These are phyloP conservation scores for Debaryomyces tyrocola DNA, from an alignment of 805 yeast species.

Conservation along the genomic window DNA sequence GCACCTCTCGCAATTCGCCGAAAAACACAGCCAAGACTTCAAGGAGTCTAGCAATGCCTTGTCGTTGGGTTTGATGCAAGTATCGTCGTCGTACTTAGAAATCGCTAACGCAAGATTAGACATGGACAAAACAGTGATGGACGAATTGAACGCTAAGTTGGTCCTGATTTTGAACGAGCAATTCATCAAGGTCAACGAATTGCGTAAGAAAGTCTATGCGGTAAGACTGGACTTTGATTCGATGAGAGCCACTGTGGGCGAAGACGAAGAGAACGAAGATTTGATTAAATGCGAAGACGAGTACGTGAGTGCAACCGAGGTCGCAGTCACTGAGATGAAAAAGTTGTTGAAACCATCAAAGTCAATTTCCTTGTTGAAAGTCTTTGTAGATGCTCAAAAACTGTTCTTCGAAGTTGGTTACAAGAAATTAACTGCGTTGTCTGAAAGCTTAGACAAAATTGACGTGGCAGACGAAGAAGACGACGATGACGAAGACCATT, in stretches of 20 bases:
- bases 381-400: conserved; percentile 69
- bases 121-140: conserved; percentile 64
- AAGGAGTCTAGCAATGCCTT: conserved; percentile 49
- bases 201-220: conserved; percentile 67
- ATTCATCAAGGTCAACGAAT: conserved; percentile 58
- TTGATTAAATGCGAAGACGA: conserved; percentile 69
- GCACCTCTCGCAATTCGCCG: conserved; percentile 60
- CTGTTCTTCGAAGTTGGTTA: conserved; percentile 46
- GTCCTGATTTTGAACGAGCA: conserved; percentile 52
- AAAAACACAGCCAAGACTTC: conserved; percentile 48
- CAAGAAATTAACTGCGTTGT: conserved; percentile 31
- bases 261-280: conserved; percentile 52
- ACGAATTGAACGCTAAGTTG: conserved; percentile 58
- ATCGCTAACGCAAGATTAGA: conserved; percentile 68
- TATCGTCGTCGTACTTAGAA: conserved; percentile 56
- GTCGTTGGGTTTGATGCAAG: conserved; percentile 52
- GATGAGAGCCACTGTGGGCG: conserved; percentile 50
- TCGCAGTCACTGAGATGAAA: conserved; percentile 79
- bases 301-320: conserved; percentile 72
- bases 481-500: conserved; percentile 10
- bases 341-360: conserved; percentile 67
- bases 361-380: conserved; percentile 59
- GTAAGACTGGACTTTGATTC: conserved; percentile 72
- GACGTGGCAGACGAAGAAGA: conserved; percentile 39
- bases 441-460: conserved; percentile 31